A percentile compares a stretch with the other conserved stretches of the same genome.
These are phyloP conservation scores for Yamadazyma ubonensis DNA, from an alignment of 805 yeast genomes.

Conservation along the genomic window DNA sequence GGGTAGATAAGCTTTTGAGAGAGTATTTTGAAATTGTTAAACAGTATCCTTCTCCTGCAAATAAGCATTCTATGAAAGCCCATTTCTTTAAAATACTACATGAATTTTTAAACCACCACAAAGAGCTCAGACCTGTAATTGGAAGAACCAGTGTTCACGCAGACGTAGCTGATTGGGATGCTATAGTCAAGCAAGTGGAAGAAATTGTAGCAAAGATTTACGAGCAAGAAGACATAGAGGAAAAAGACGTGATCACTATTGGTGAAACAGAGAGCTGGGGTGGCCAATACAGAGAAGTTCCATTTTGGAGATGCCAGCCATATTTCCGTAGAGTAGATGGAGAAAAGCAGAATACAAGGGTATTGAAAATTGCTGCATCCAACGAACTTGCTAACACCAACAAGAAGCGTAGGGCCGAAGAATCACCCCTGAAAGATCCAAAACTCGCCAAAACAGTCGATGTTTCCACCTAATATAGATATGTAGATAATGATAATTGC, in stretches of 20 bases:
- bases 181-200: constrained; percentile 65
- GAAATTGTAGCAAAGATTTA: constrained; percentile 57
- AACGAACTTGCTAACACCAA: constrained; percentile 10
- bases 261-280: constrained; percentile 72
- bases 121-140: constrained; percentile 72
- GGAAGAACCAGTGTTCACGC: constrained; percentile 51
- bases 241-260: constrained; percentile 51
- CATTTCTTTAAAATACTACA: constrained; percentile 86
- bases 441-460: no score
- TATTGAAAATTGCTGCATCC: constrained; percentile 40
- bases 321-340: constrained; percentile 90
- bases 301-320: constrained; percentile 97
- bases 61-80: constrained; percentile 81
- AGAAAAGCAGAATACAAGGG: constrained; percentile 41
- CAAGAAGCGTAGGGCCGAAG: constrained; percentile 6
- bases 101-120: constrained; percentile 73
- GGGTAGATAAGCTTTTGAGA: constrained; percentile 79
- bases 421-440: no score
- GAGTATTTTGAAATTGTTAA: constrained; percentile 87
- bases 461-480: no score
- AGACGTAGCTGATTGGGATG: constrained; percentile 43
- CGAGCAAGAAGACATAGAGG: constrained; percentile 48
- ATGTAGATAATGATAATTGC: no score
- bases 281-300: constrained; percentile 74
- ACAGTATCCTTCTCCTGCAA: constrained; percentile 48